phyloP scores from a whole-genome alignment of 2,329 filamentous ascomycete species.

The Phoma sp. region DNA sequence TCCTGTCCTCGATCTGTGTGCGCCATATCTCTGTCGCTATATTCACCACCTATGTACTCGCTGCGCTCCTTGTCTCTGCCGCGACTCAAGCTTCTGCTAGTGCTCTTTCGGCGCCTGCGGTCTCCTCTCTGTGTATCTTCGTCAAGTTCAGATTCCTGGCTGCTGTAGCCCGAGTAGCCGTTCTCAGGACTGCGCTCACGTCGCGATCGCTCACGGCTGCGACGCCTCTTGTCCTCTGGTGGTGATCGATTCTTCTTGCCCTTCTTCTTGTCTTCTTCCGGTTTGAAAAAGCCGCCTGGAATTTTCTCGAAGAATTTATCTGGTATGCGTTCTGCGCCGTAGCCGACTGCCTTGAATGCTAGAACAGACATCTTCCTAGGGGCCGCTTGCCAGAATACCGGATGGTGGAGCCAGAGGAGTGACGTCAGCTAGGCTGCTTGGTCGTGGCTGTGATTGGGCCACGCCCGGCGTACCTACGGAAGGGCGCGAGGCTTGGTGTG shows the following conservation, averaged over 20 bases:
- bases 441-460: conserved; percentile 41
- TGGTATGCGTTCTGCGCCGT: conserved; percentile 48
- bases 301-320: conserved; percentile 48
- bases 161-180: conserved; percentile 39
- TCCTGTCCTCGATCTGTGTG: conserved; percentile 30
- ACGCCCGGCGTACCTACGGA: conserved; percentile 17
- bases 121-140: conserved; percentile 33
- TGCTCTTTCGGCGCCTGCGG: conserved; percentile 34
- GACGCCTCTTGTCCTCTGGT: conserved; percentile 23
- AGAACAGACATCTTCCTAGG: conserved; percentile 42
- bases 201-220: conserved; percentile 27
- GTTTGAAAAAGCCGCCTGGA: conserved; percentile 47
- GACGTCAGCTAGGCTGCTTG: conserved; percentile 38
- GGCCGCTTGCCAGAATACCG: conserved; percentile 31
- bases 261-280: conserved; percentile 38
- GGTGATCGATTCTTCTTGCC: conserved; percentile 26
- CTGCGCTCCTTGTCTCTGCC: conserved; percentile 34
- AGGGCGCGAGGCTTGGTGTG: conserved; percentile 27
- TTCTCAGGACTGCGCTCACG: conserved; percentile 35
- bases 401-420: conserved; percentile 27
- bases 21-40: conserved; percentile 35
- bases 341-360: conserved; percentile 47
- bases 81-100: conserved; percentile 36
- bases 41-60: conserved; percentile 33
- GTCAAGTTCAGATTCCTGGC: conserved; percentile 41